Base-by-base conservation (phyloP, 768 basidiomycete genomes). In the Suillus alpinus region DNA sequence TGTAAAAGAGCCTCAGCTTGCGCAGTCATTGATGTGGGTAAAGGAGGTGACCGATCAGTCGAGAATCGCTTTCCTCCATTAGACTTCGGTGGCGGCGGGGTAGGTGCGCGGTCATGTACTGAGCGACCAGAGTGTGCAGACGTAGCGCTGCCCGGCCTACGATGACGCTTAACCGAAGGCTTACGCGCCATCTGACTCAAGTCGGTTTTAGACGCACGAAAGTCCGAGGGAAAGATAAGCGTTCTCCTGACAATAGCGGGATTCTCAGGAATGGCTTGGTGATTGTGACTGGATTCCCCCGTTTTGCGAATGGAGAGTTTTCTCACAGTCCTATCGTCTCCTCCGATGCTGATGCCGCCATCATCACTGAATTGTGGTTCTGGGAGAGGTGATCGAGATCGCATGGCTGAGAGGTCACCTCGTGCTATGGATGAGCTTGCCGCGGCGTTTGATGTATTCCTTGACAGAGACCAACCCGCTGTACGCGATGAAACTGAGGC, bases 101-200 rank as follows among this genome's bases (percentile, higher is more conserved):
- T 94, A 12, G 91, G 92, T 13, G 78, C 88, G 57, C 92, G 88
- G 65, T 94, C 92, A 65, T 90, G 87, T 32, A 92, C 79, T 46
- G 92, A 92, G 59, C 87, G 86, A 65, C 76, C 83, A 0, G 91
- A 93, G 18, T 80, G 76, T 13, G 83, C 86, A 29, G 81, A 84
- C 20, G 71, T 72, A 12, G 80, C 78, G 64, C 92, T 90, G 18
- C 80, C 79, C 58, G 89, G 82, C 43, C 86, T 85, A 49, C 87
- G 85, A 53, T 84, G 84, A 20, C 76, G 75, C 51, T 66, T 67
- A 37, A 34, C 47, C 37, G 88, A 82, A 31, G 79, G 77, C 69
- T 86, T 90, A 63, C 82, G 81, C 68, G 81, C 77, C 61, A 83
- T 69, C 26, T 80, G 77, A 67, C 76, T 81, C 63, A 86, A 66